Evolutionary conservation across 176 grass and related monocot genomes (phyloP).

Genomic region (Poa pratensis): DNA sequence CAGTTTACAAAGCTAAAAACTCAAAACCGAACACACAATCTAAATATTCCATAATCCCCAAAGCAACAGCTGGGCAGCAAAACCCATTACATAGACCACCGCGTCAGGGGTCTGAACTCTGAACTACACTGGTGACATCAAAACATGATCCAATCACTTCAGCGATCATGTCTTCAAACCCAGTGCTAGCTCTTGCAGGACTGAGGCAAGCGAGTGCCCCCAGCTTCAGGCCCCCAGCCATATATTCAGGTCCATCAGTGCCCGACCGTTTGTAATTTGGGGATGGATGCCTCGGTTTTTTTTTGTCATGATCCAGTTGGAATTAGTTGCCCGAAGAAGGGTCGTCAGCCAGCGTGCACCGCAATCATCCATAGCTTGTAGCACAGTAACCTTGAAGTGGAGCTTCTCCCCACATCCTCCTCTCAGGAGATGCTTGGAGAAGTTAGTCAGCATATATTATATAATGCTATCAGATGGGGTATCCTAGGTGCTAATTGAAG

Average conservation of each 20-base stretch:
- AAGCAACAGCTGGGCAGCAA: background rate
- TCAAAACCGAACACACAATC: background rate
- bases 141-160: background rate
- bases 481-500: conserved; percentile 7
- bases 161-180: background rate
- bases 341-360: background rate
- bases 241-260: background rate
- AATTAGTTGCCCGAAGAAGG: background rate
- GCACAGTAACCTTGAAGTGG: background rate
- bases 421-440: background rate
- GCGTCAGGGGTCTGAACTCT: background rate
- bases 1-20: background rate
- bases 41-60: background rate
- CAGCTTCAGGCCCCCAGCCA: background rate
- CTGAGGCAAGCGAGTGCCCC: background rate
- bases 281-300: background rate
- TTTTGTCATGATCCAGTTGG: background rate
- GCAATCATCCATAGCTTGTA: background rate
- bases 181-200: background rate
- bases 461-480: background rate
- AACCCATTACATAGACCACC: background rate
- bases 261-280: background rate
- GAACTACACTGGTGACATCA: background rate
- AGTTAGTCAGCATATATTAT: too few species aligned
- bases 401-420: background rate